phyloP scores from a whole-genome alignment of 371 early-diverging fungal genomes.

The Synchytrium microbalum region DNA sequence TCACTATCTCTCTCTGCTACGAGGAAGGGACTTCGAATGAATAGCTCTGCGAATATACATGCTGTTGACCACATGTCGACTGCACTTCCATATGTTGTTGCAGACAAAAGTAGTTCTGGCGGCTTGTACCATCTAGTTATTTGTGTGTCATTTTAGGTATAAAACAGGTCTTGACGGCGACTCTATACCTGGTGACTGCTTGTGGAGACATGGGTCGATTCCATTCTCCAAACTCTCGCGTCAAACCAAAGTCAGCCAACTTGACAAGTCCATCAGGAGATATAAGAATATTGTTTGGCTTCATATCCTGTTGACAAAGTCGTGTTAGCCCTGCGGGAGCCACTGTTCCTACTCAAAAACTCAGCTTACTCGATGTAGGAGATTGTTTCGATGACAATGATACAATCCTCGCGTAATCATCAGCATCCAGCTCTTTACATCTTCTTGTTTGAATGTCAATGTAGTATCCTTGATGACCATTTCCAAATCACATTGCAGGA shows the following conservation, averaged over 20 bases:
- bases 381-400: constrained; percentile 64
- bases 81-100: constrained; percentile 82
- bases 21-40: constrained; percentile 29
- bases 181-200: too few species aligned
- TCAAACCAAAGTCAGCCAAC: constrained; percentile 67
- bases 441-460: constrained; percentile 90
- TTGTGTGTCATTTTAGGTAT: too few species aligned
- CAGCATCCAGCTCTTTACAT: constrained; percentile 98
- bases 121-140: constrained; percentile 99
- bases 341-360: too few species aligned
- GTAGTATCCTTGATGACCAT: constrained; percentile 92
- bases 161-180: too few species aligned
- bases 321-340: too few species aligned
- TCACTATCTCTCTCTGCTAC: constrained; percentile 24
- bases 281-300: constrained; percentile 92
- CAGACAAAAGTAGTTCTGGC: constrained; percentile 94
- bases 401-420: constrained; percentile 92
- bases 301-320: constrained; percentile 58
- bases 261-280: constrained; percentile 66
- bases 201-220: constrained; percentile 80
- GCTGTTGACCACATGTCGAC: constrained; percentile 99
- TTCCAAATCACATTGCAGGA: constrained; percentile 93
- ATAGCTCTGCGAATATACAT: constrained; percentile 47
- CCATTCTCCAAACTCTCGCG: constrained; percentile 25
- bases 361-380: constrained; percentile 89